A percentile compares a stretch with the other conserved stretches of the same genome.
Evolutionary conservation across 2,329 filamentous ascomycete species (phyloP).

Genomic region (Colletotrichum cereale): DNA sequence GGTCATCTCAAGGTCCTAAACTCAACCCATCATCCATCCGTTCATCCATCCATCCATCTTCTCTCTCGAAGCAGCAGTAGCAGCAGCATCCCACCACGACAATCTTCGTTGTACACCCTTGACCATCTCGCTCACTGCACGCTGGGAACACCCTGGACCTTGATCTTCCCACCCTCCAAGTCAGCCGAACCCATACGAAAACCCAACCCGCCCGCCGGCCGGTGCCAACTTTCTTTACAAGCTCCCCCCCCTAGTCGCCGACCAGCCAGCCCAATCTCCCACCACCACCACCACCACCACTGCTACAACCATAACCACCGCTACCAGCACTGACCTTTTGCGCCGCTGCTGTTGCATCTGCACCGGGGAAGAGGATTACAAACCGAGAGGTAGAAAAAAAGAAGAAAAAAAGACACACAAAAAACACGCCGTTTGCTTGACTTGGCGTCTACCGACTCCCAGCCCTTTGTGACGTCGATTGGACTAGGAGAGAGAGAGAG

Average conservation of each 20-base stretch:
- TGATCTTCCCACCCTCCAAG: too few species aligned
- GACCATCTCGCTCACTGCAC: neutral
- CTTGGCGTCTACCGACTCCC: conserved; percentile 13
- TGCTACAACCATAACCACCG: neutral
- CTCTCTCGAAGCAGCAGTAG: neutral
- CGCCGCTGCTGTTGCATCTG: conserved; percentile 8
- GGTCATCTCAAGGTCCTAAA: conserved; percentile 18
- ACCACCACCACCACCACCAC: neutral
- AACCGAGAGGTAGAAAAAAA: neutral
- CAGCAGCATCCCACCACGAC: too few species aligned
- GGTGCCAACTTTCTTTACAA: conserved; percentile 38
- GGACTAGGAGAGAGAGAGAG: conserved; percentile 25
- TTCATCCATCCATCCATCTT: neutral
- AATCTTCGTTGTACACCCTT: too few species aligned
- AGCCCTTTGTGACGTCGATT: conserved; percentile 36
- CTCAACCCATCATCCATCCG: conserved; percentile 9
- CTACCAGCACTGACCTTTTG: neutral
- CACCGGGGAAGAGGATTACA: neutral
- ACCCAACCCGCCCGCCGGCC: conserved; percentile 27
- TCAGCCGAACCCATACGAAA: conserved; percentile 18
- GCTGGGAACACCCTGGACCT: conserved; percentile 10
- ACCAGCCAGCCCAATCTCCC: conserved; percentile 9
- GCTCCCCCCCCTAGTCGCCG: conserved; percentile 14
- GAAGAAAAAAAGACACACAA: neutral
- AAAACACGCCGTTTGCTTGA: neutral